Conservation (phyloP, 2,329 filamentous ascomycete genomes). For the Cylindrodendrum hubeiense region DNA sequence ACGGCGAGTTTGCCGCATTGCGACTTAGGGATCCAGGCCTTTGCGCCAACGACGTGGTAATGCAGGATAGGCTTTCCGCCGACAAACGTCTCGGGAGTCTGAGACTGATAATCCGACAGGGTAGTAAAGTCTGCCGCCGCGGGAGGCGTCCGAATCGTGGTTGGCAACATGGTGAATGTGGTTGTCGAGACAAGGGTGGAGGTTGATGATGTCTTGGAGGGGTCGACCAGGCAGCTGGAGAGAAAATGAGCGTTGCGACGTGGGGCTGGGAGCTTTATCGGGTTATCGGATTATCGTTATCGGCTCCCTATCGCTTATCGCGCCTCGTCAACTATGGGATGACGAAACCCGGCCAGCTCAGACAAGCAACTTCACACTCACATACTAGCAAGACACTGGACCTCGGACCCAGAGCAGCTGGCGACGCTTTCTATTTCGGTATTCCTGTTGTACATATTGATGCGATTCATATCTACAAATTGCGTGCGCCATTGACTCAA, state of each 20-base stretch:
- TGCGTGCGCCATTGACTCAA: neutral
- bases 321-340: slow-evolving; percentile 10
- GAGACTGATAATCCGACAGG: slow-evolving; percentile 76
- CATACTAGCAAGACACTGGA: neutral
- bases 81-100: slow-evolving; percentile 80
- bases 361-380: neutral
- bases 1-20: slow-evolving; percentile 69
- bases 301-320: slow-evolving; percentile 33
- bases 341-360: slow-evolving; percentile 4
- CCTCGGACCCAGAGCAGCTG: too few relatives aligned
- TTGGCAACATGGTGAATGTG: slow-evolving; percentile 55
- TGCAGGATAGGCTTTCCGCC: slow-evolving; percentile 79
- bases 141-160: slow-evolving; percentile 70
- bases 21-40: slow-evolving; percentile 67
- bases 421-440: neutral
- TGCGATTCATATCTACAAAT: neutral
- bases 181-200: neutral
- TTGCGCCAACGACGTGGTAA: slow-evolving; percentile 68
- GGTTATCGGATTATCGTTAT: slow-evolving; percentile 36
- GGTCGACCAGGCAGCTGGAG: slow-evolving; percentile 35
- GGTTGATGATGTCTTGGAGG: slow-evolving; percentile 31
- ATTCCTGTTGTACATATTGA: neutral
- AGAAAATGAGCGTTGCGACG: slow-evolving; percentile 36
- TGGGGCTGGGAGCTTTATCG: slow-evolving; percentile 35
- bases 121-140: slow-evolving; percentile 70